Percentiles rank a stretch among this genome's conserved stretches.
These are phyloP conservation scores for Niebla homalea DNA, from an alignment of 495 filamentous ascomycete species.

Conservation along the genomic window DNA sequence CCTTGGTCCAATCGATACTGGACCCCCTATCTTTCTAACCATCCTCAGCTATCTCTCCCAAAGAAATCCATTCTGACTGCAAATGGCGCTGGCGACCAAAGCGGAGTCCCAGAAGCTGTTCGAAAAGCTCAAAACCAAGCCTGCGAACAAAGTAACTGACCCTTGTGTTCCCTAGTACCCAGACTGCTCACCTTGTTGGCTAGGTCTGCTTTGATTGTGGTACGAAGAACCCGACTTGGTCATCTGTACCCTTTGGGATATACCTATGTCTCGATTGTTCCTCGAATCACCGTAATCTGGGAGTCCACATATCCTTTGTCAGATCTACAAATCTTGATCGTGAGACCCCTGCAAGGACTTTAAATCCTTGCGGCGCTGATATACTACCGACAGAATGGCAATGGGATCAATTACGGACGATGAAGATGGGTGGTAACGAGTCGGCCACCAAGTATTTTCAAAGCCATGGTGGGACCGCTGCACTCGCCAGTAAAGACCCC, in stretches of 20 bases:
- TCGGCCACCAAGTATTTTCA: conserved; percentile 97
- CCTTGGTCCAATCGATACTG: too few species aligned
- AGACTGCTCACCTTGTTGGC: conserved; percentile 13
- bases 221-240: conserved; percentile 95
- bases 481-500: conserved; percentile 84
- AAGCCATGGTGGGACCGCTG: conserved; percentile 83
- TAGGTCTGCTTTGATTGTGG: conserved; percentile 96
- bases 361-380: not conserved
- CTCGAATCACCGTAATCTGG: conserved; percentile 78
- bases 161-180: not conserved
- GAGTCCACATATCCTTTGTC: conserved; percentile 95
- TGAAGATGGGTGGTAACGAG: conserved; percentile 98
- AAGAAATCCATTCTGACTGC: not conserved
- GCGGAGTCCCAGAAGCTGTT: conserved; percentile 93
- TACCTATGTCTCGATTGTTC: conserved; percentile 98
- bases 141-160: conserved; percentile 72
- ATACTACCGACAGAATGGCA: conserved; percentile 64
- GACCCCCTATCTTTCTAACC: too few species aligned
- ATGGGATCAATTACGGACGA: conserved; percentile 95
- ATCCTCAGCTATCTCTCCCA: too few species aligned
- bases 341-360: conserved; percentile 36
- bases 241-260: conserved; percentile 91
- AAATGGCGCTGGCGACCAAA: conserved; percentile 84
- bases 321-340: conserved; percentile 95
- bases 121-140: conserved; percentile 88